Evolutionary conservation across 768 basidiomycete genomes (phyloP).

Genomic region (Phanerochaete carnosa): DNA sequence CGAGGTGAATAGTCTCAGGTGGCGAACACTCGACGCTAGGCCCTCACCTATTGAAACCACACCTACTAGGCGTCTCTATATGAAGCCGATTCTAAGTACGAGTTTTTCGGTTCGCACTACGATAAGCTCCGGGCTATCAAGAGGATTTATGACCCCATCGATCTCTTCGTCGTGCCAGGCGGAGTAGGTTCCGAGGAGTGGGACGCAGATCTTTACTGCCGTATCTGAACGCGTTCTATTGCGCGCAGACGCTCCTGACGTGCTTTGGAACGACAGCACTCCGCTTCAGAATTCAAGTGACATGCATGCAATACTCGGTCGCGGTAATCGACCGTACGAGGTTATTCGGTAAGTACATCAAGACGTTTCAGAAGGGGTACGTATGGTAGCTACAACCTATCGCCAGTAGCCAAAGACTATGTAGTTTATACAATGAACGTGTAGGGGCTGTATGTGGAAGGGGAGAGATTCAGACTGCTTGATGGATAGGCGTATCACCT

Average conservation of each 20-base stretch:
- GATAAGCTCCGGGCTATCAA: slow-evolving; percentile 39
- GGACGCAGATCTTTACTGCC: slow-evolving; percentile 31
- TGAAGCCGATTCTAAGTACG: slow-evolving; percentile 37
- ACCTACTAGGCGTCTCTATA: slow-evolving; percentile 37
- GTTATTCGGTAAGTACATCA: slow-evolving; percentile 3
- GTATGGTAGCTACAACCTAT: slow-evolving; percentile 1
- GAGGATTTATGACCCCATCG: slow-evolving; percentile 39
- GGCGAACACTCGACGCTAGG: neutral
- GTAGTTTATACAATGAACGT: neutral
- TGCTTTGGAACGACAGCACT: too few species aligned
- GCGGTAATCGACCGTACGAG: neutral
- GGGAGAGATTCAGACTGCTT: neutral
- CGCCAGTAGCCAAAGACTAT: neutral
- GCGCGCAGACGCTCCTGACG: neutral
- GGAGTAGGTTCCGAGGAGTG: slow-evolving; percentile 53
- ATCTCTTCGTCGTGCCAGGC: slow-evolving; percentile 40
- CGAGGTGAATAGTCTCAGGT: slow-evolving; percentile 32
- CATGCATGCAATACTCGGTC: neutral
- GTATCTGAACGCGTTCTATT: neutral
- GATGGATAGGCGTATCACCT: too few species aligned
- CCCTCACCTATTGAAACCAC: neutral
- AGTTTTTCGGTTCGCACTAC: slow-evolving; percentile 48
- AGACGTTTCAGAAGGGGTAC: neutral
- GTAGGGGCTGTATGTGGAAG: neutral
- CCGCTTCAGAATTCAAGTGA: too few species aligned